Base-by-base conservation (phyloP, 768 basidiomycete species). In the Xerocomellus chrysenteron region DNA sequence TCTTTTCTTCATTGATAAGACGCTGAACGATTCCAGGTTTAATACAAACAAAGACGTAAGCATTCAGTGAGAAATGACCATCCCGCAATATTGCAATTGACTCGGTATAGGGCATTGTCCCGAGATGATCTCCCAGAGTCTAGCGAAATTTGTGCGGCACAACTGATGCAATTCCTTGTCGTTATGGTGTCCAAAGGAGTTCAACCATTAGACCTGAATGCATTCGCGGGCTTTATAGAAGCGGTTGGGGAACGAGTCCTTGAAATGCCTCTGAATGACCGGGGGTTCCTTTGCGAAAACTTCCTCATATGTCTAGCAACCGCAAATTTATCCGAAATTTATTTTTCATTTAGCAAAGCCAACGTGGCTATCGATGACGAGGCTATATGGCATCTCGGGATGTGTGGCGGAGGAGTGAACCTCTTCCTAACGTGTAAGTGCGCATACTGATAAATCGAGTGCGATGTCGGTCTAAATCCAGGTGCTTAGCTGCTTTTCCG, bases 401-500 rank as follows among this genome's bases (percentile, higher is more conserved):
- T 74, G 48, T 60, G 65, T 9, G 54, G 59, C 1, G 59, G 63
- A 37, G 57, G 65, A 21, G 60, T 58, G 14, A 65, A 79, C 47
- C 73, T 83, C 17, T 61, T 70, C 35, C 60, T 76, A 10, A 75
- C 75, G 5, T 76, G 82, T 84, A 53, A 73, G 80, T 63, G 11
- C 42, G 24, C 8, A 36, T 32, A 24, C 46, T 47, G n/a, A 42
- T 17, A 28, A 10, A 55, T 40, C 42, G 6, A 24, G 30, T 36
- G 47, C 26, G 26, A 52, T 48, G 35, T 47, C 30, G 19, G 36
- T 14, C 52, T 59, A 39, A 57, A 49, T 17, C 26, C 26, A 47
- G 42, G 26, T 26, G 40, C 37, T 13, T 47, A 85, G 84, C 78
- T 54, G 74, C 78, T 2, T 74, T 84, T 60, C 73, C 84, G 6